phyloP scores from a whole-genome alignment of 2,329 filamentous ascomycete species.

The Fusarium phyllophilum region DNA sequence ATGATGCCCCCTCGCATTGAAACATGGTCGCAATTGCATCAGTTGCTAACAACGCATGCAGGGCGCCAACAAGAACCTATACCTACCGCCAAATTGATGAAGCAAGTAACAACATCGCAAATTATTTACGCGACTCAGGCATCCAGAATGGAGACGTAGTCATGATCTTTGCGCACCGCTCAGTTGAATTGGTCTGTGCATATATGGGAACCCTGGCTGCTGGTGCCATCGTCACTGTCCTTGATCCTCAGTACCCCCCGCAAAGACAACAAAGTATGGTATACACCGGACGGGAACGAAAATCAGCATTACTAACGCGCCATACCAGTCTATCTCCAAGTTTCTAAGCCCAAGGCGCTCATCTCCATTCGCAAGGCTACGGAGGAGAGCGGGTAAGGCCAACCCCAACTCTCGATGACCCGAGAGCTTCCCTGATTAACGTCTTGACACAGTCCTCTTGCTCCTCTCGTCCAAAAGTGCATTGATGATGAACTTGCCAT shows the following conservation, averaged over 20 bases:
- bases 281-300: background rate
- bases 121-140: background rate
- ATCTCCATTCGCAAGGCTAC: background rate
- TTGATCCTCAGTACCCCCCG: background rate
- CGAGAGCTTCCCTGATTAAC: background rate
- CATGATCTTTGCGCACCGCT: background rate
- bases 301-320: background rate
- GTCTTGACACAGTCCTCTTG: background rate
- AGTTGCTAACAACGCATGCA: background rate
- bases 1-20: background rate
- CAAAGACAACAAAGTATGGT: background rate
- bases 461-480: background rate
- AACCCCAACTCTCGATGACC: background rate
- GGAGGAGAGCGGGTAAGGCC: background rate
- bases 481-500: background rate
- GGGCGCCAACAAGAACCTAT: background rate
- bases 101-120: background rate
- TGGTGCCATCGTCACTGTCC: background rate
- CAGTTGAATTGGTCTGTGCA: background rate
- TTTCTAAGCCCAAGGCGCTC: background rate
- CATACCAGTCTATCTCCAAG: background rate
- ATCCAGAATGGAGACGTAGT: constrained; percentile 1
- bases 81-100: constrained; percentile 2
- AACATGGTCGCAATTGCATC: background rate
- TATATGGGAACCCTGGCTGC: background rate